phyloP scores from a whole-genome alignment of 2,329 filamentous ascomycete genomes.

The Volutella citrinella region DNA sequence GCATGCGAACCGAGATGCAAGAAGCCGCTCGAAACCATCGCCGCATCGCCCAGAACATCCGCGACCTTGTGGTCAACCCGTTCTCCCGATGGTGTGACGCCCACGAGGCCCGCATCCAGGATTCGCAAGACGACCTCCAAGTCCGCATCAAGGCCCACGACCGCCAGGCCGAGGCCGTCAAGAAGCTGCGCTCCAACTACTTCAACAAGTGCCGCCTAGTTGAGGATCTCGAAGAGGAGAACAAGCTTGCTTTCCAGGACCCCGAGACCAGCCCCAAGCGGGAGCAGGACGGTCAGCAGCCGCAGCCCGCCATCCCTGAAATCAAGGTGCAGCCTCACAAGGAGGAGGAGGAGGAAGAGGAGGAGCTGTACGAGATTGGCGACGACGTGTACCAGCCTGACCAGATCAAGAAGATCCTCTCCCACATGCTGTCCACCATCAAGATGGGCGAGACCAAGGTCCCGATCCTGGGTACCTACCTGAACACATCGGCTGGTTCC shows the following conservation, averaged over 20 bases:
- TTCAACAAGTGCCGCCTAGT: slow-evolving; percentile 98
- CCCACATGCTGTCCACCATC: slow-evolving; percentile 82
- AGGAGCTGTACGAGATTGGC: slow-evolving; percentile 83
- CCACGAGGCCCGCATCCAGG: slow-evolving; percentile 85
- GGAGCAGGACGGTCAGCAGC: no score
- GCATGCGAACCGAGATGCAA: slow-evolving; percentile 87
- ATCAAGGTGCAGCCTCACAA: slow-evolving; percentile 80
- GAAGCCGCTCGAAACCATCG: slow-evolving; percentile 86
- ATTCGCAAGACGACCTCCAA: slow-evolving; percentile 93
- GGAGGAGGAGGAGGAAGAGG: slow-evolving; percentile 67
- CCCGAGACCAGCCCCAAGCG: slow-evolving; percentile 68
- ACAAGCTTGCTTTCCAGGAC: slow-evolving; percentile 95
- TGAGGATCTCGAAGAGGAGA: slow-evolving; percentile 96
- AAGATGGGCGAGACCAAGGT: slow-evolving; percentile 90
- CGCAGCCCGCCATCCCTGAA: slow-evolving; percentile 58
- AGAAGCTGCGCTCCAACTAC: slow-evolving; percentile 92
- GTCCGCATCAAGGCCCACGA: slow-evolving; percentile 87
- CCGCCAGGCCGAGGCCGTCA: slow-evolving; percentile 82
- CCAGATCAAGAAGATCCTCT: slow-evolving; percentile 85
- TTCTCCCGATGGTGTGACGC: slow-evolving; percentile 96
- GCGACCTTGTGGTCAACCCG: slow-evolving; percentile 89
- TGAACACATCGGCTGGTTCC: slow-evolving; percentile 85
- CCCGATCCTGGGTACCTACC: slow-evolving; percentile 89
- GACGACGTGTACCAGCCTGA: slow-evolving; percentile 83
- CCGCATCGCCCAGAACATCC: slow-evolving; percentile 95